Base-by-base conservation (phyloP, 2,329 filamentous ascomycete species). In the Aspergillus arachidicola region DNA sequence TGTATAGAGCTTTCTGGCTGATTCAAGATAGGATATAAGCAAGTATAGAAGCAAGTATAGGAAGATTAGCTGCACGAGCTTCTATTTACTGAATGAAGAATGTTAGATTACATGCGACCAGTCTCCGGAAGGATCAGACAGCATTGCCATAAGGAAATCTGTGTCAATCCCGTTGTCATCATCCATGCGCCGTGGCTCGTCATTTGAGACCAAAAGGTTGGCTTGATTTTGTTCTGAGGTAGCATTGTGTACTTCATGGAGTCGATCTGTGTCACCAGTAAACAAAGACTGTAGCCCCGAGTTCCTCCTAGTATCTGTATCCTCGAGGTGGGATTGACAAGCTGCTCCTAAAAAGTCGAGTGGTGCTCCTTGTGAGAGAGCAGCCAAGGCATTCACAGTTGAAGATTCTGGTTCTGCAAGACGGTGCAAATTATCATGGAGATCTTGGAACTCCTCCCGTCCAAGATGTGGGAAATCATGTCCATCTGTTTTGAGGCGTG, bases 391-490 rank as follows among this genome's bases (percentile, higher is more conserved):
- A 48, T 16, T 48, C 21, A 48, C 45, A 9, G 45, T 48, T 23
- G 21, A 7, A 16, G 53, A 41, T 36, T 41, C 53, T 3, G 53
- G 38, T n/a, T 41, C 53, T 5, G 53, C 53, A 38, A 56, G 34
- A 9, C 53, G 53, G 16, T 56, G 53, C 10, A 56, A n/a, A 36
- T 19, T 56, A 16, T 56, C 53, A 26, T 56, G 21, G 21, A 56
- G 38, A 16, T 36, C 53, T 19, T 26, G 34, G 11, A 56, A 56
- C 34, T 36, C 34, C 14, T 56, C 53, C 14, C 53, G 53, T 26
- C 53, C 26, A 6, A 56, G 21, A 26, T 41, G 34, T 26, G 53
- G 53, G 38, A 43, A 56, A 6, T 56, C 4, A 14, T 38, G 21
- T 7, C 34, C 34, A 14, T 56, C 53, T 4, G 21, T 26, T 21